A percentile compares a stretch with the other conserved stretches of the same genome.
phyloP scores from a whole-genome alignment of 441 rosid species.

The Erodium texanum region DNA sequence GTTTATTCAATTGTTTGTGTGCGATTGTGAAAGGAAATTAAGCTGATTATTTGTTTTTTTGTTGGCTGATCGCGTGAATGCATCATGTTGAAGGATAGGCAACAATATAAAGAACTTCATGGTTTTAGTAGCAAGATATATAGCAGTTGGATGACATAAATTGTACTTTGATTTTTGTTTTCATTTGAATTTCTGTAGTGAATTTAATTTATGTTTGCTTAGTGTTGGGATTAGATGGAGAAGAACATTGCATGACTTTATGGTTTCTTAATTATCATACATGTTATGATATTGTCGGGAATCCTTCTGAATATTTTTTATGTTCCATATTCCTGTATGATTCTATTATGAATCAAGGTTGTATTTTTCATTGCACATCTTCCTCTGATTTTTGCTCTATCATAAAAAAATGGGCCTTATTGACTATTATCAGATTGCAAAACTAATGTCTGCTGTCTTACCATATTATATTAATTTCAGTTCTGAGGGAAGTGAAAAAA shows the following conservation, averaged over 20 bases:
- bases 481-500: slow-evolving; percentile 40
- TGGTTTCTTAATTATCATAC: not conserved
- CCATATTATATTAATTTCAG: slow-evolving; percentile 31
- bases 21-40: not conserved
- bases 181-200: not conserved
- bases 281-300: not conserved
- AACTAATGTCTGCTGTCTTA: not conserved
- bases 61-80: not conserved
- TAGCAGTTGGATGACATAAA: not conserved
- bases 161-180: not conserved
- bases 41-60: not conserved
- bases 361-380: not conserved
- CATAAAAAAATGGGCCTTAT: not conserved
- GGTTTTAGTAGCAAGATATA: not conserved
- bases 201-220: slow-evolving; percentile 2
- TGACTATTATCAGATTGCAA: not conserved
- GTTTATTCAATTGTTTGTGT: not conserved
- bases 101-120: not conserved
- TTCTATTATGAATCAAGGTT: not conserved
- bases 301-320: not conserved
- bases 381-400: not conserved
- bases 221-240: not conserved
- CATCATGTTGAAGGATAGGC: not conserved
- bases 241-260: not conserved
- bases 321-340: too few relatives aligned